Evolutionary conservation across 192 early-diverging fungal genomes (phyloP).

Genomic region (Entomortierella lignicola): DNA sequence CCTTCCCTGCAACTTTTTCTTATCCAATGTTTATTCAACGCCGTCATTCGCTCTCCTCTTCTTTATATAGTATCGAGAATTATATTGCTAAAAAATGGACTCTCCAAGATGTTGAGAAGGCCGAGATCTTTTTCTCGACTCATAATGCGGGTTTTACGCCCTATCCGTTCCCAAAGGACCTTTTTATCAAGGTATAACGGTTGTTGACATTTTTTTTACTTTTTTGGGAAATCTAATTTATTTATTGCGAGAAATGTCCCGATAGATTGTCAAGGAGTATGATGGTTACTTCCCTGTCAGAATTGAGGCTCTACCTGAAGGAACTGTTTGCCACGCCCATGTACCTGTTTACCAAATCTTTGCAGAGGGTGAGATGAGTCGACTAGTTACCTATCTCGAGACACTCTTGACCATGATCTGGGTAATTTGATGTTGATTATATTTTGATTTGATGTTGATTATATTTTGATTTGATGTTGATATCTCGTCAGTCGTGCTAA

Average conservation of each 20-base stretch:
- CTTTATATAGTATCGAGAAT: slow-evolving; percentile 67
- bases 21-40: background rate
- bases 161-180: slow-evolving; percentile 82
- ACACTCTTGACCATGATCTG: slow-evolving; percentile 86
- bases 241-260: no score
- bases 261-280: slow-evolving; percentile 79
- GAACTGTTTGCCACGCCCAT: slow-evolving; percentile 83
- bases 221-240: no score
- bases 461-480: no score
- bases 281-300: slow-evolving; percentile 88
- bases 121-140: slow-evolving; percentile 77
- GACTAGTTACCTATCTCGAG: slow-evolving; percentile 86
- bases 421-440: slow-evolving; percentile 65
- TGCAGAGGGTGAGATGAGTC: slow-evolving; percentile 75
- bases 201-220: background rate
- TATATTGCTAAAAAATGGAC: slow-evolving; percentile 79
- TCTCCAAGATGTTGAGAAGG: slow-evolving; percentile 70
- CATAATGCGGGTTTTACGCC: slow-evolving; percentile 74
- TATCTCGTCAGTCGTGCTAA: no score
- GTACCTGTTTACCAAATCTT: slow-evolving; percentile 87
- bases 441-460: no score
- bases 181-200: slow-evolving; percentile 72
- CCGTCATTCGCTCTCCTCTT: no score
- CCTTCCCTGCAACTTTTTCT: no score
- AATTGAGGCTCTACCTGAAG: slow-evolving; percentile 84